Conservation (phyloP, 306 rosid genomes). For the Mucuna pruriens region DNA sequence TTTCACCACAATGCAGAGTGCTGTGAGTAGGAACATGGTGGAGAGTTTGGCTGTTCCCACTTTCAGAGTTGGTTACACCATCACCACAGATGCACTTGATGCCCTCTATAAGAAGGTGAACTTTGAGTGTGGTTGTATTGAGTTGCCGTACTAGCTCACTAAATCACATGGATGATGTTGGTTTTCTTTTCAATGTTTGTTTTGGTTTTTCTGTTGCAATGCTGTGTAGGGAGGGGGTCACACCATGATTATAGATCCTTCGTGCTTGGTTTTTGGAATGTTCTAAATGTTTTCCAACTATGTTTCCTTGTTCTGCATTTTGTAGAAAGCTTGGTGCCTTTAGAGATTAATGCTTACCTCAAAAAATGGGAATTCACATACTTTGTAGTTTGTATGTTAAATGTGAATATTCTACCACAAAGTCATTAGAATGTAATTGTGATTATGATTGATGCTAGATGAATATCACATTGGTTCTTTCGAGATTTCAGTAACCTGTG, state of each 20-base stretch:
- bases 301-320: neutral
- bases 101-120: slow-evolving; percentile 89
- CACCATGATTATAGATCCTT: neutral
- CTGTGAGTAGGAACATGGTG: slow-evolving; percentile 91
- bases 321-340: neutral
- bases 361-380: neutral
- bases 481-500: neutral
- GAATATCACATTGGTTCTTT: slow-evolving; percentile 9
- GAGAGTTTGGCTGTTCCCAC: slow-evolving; percentile 87
- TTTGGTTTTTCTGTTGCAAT: neutral
- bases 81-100: slow-evolving; percentile 85
- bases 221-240: neutral
- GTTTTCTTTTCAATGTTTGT: neutral
- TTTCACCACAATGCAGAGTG: slow-evolving; percentile 96
- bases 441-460: slow-evolving; percentile 24
- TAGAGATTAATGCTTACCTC: neutral
- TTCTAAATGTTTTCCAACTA: neutral
- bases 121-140: neutral
- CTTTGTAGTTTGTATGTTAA: neutral
- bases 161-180: neutral
- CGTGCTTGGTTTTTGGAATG: neutral
- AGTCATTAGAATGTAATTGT: neutral
- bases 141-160: neutral
- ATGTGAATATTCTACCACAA: neutral
- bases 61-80: slow-evolving; percentile 93